Conservation (phyloP, 768 basidiomycete genomes). For the Lyophyllum shimeji region DNA sequence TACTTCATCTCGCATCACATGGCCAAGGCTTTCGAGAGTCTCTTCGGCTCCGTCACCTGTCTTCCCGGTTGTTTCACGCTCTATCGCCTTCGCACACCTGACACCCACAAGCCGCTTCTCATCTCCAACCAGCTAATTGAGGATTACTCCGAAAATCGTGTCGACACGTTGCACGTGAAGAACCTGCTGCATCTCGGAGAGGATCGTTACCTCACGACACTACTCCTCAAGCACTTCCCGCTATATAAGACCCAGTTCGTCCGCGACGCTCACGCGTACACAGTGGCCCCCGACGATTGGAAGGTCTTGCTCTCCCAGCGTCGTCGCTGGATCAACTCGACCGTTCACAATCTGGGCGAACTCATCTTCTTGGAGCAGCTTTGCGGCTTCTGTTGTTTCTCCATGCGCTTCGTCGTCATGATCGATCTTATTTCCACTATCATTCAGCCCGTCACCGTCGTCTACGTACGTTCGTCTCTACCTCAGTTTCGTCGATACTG, state of each 20-base stretch:
- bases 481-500: constrained; percentile 4
- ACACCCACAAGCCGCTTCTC: constrained; percentile 93
- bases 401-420: constrained; percentile 98
- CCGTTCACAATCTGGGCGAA: constrained; percentile 94
- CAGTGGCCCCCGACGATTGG: constrained; percentile 96
- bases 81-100: constrained; percentile 91
- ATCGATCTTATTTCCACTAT: constrained; percentile 90
- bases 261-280: constrained; percentile 90
- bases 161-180: constrained; percentile 98
- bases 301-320: constrained; percentile 91
- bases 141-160: constrained; percentile 94
- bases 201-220: constrained; percentile 97
- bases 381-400: constrained; percentile 98
- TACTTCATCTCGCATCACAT: constrained; percentile 99
- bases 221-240: constrained; percentile 95
- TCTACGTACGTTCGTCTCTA: constrained; percentile 64
- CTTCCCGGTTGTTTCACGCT: constrained; percentile 98
- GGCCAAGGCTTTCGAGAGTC: constrained; percentile 95
- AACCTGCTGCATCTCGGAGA: constrained; percentile 97
- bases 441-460: constrained; percentile 83
- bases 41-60: constrained; percentile 98
- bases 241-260: constrained; percentile 94
- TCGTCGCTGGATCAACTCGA: constrained; percentile 99
- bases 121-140: constrained; percentile 88
- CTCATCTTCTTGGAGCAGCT: constrained; percentile 88